Evolutionary conservation across 352 stramenopile species (phyloP), one percentile per base, ranked within the genome.

Genomic region (Globisporangium carolinianum): DNA sequence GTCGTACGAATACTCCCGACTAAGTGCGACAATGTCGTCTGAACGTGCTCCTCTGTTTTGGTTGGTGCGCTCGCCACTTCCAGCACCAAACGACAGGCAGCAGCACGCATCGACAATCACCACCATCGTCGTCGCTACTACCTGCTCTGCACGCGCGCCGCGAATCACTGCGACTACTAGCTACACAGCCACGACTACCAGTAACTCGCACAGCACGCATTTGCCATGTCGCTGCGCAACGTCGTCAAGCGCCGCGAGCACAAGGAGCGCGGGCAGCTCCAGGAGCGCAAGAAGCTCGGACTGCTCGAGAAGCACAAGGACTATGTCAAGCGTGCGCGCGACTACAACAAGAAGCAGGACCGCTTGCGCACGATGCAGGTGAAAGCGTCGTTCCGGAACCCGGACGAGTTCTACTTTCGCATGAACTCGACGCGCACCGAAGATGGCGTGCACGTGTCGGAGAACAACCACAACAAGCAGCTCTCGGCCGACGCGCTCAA

Each of bases 271-370:
- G 87, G 94, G 17, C 97, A 99, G 74, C 95, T 96, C 24, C 67
- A 68, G 32, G 67, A 87, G 51, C 88, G 97, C 24, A 81, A 89
- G 56, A 97, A 98, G 61, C 85, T 99, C 18, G 80, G 80, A 0
- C 82, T 99, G 17, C 77, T 99, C 37, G 97, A 99, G 78, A 99
- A 99, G 81, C 94, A 99, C 71, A 97, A 97, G 68, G 97, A 99
- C 76, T 99, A 99, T 85, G 80, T 95, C 36, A 76, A 94, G 63
- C 96, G 97, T 60, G 96, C 97, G 35, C 71, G 86, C 15, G 92
- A 99, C 76, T 98, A 97, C 77, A 95, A 99, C 72, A 78, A 79
- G 18, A 99, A 99, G 81, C 73, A 97, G 68, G 70, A 91, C 55
- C 71, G 76, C 12, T 73, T 99, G 35, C 82, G 86, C 61, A 73